Conservation (phyloP, 345 rosid genomes). For the Pelargonium nanum region DNA sequence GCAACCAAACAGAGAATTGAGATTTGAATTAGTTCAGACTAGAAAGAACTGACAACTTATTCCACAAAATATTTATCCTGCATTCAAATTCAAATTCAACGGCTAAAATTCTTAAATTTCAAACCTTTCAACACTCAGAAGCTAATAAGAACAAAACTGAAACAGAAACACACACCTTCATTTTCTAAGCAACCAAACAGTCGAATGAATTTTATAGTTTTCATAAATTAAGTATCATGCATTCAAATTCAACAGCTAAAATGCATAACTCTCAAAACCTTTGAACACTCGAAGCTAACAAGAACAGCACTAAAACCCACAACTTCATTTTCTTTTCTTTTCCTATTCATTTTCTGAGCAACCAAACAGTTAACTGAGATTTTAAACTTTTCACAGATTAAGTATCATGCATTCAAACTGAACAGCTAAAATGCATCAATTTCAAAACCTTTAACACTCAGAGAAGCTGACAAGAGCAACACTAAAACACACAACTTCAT, state of each 20-base stretch:
- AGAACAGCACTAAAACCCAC: too few relatives aligned
- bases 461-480: not conserved
- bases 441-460: not conserved
- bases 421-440: too few relatives aligned
- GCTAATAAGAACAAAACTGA: not conserved
- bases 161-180: not conserved
- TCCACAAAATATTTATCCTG: not conserved
- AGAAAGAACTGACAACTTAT: not conserved
- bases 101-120: not conserved
- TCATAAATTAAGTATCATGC: too few relatives aligned
- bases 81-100: not conserved
- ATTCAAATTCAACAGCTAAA: too few relatives aligned
- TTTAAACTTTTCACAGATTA: too few relatives aligned
- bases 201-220: too few relatives aligned
- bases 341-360: not conserved
- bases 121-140: not conserved
- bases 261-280: too few relatives aligned
- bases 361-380: not conserved
- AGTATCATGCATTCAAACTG: too few relatives aligned
- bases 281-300: too few relatives aligned
- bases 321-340: too few relatives aligned
- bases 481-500: not conserved
- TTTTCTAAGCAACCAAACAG: not conserved
- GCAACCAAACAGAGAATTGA: not conserved
- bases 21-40: not conserved